phyloP scores from a whole-genome alignment of 768 basidiomycete genomes.

The Suillus spraguei region DNA sequence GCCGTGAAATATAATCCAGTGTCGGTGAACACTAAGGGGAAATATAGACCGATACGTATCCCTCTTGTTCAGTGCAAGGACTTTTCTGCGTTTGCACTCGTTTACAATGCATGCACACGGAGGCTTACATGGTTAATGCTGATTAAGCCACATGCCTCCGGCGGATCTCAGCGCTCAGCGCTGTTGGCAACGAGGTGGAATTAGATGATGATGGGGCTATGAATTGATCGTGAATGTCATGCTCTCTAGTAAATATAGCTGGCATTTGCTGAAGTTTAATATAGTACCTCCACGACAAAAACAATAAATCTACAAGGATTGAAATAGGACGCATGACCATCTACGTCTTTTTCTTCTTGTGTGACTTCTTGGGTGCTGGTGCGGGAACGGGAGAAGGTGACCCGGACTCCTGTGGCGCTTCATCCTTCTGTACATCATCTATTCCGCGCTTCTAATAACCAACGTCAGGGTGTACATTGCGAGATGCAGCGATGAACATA shows the following conservation, averaged over 20 bases:
- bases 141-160: not conserved
- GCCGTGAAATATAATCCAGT: too few species aligned
- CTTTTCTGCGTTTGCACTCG: too few species aligned
- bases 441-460: conserved; percentile 65
- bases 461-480: conserved; percentile 5
- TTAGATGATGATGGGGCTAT: not conserved
- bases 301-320: conserved; percentile 1
- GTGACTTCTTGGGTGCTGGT: conserved; percentile 55
- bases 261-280: not conserved
- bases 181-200: not conserved
- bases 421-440: conserved; percentile 61
- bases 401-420: conserved; percentile 53
- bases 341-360: conserved; percentile 73
- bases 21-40: too few species aligned
- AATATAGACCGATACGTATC: too few species aligned
- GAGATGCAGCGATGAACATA: conserved; percentile 29
- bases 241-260: not conserved
- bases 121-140: not conserved
- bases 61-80: too few species aligned
- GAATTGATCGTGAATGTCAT: not conserved
- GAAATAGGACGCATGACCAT: not conserved
- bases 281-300: not conserved
- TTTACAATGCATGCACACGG: too few species aligned
- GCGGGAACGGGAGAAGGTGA: conserved; percentile 59
- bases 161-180: not conserved